Conservation (phyloP, 73 alveolate genomes). For the Breviolum minutum region DNA sequence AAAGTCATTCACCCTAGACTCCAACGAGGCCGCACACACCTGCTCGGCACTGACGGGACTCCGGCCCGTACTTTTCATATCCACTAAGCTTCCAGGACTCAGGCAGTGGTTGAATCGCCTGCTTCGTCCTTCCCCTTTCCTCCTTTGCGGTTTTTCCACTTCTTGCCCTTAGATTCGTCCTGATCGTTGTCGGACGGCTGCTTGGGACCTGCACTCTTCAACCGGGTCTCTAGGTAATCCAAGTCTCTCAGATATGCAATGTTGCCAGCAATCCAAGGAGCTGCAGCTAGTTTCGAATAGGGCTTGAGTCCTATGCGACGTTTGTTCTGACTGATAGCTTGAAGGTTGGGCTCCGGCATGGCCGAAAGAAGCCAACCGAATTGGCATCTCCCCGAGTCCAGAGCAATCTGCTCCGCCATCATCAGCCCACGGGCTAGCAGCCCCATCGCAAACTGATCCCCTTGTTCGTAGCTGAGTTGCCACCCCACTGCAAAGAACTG, state of each 20-base stretch:
- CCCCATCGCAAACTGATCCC: background rate
- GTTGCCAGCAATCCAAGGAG: background rate
- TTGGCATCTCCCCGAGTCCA: background rate
- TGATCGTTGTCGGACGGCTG: too few relatives aligned
- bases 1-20: too few relatives aligned
- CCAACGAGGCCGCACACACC: too few relatives aligned
- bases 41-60: too few relatives aligned
- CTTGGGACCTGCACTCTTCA: background rate
- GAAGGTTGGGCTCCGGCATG: background rate
- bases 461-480: background rate
- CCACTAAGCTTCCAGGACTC: too few relatives aligned
- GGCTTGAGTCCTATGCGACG: background rate
- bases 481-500: background rate
- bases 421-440: background rate
- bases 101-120: too few relatives aligned
- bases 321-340: background rate
- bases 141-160: background rate
- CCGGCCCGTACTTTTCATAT: too few relatives aligned
- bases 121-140: too few relatives aligned
- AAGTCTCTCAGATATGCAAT: background rate
- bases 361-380: background rate
- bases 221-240: background rate
- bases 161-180: too few relatives aligned
- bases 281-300: background rate
- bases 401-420: background rate